Percentiles rank a stretch among this genome's conserved stretches.
Conservation (phyloP, 2,329 filamentous ascomycete genomes). For the Fusarium sterilihyphosum region DNA sequence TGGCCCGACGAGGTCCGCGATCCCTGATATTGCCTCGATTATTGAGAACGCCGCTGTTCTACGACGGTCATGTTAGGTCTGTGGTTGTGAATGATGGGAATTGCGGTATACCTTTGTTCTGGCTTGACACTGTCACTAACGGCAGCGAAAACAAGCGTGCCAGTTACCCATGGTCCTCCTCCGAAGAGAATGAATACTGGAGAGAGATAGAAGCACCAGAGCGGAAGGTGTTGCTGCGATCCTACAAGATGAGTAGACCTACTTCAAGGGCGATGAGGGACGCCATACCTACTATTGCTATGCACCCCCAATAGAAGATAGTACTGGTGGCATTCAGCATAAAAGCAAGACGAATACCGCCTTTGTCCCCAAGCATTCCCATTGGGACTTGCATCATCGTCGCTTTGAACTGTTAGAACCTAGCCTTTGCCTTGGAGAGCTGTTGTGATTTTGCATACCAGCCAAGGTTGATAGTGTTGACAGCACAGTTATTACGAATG, state of each 20-base stretch:
- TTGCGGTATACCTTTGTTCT: background rate
- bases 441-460: background rate
- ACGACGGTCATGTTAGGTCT: background rate
- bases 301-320: background rate
- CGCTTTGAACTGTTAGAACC: background rate
- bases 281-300: background rate
- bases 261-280: background rate
- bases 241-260: background rate
- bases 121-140: background rate
- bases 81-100: fast-evolving
- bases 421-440: background rate
- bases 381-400: background rate
- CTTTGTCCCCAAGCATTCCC: background rate
- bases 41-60: conserved; percentile 4
- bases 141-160: background rate
- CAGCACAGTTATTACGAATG: background rate
- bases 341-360: background rate
- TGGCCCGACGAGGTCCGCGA: background rate
- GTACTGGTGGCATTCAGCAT: background rate
- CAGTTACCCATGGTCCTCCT: background rate
- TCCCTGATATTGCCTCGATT: background rate
- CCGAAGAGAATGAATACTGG: background rate
- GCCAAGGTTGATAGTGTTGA: background rate
- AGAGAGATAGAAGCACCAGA: conserved; percentile 8
- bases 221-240: background rate